Evolutionary conservation across 768 basidiomycete genomes (phyloP).

Genomic region (Serendipita indica): DNA sequence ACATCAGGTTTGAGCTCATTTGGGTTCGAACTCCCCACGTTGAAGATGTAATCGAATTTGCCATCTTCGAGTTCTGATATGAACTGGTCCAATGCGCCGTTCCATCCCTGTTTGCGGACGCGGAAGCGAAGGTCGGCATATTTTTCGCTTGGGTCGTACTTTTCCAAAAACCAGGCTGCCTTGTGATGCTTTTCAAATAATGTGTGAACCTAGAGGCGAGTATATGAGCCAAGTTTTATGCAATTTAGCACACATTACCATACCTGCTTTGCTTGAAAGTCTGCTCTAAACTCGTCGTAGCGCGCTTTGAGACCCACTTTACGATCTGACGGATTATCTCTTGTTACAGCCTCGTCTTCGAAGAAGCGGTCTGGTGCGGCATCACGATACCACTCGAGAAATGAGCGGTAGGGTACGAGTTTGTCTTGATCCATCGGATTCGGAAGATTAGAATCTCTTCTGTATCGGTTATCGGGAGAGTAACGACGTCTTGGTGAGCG

Average conservation of each 20-base stretch:
- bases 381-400: constrained; percentile 4
- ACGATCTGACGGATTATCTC: not conserved
- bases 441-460: not conserved
- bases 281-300: constrained; percentile 8
- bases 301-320: not conserved
- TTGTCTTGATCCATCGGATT: constrained; percentile 9
- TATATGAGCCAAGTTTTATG: not conserved
- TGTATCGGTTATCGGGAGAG: not conserved
- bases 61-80: constrained; percentile 69
- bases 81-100: constrained; percentile 55
- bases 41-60: constrained; percentile 62
- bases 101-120: constrained; percentile 76
- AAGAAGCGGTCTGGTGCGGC: not conserved
- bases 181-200: constrained; percentile 92
- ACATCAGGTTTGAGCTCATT: constrained; percentile 43
- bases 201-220: constrained; percentile 66
- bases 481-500: constrained; percentile 1
- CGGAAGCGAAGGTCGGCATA: constrained; percentile 56
- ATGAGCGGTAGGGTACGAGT: constrained; percentile 9
- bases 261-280: constrained; percentile 1
- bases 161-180: constrained; percentile 95
- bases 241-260: not conserved
- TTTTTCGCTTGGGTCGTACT: constrained; percentile 72
- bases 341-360: constrained; percentile 2
- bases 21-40: constrained; percentile 25